Evolutionary conservation across 148 eudicot genomes (phyloP).

Genomic region (Polygonum aviculare): DNA sequence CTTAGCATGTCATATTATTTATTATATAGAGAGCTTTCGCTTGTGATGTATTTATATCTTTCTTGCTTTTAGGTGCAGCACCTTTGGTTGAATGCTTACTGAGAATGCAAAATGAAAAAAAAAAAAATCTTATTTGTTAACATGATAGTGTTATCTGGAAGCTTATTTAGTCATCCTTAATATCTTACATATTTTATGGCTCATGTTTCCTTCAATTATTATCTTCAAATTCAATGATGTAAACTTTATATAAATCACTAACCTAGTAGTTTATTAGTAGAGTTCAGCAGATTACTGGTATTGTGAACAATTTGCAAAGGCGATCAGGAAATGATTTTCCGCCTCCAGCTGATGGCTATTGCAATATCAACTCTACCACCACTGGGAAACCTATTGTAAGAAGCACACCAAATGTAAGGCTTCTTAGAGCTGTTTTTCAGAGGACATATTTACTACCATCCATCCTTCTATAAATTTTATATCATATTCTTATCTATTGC

Average conservation of each 20-base stretch:
- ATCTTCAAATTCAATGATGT: not conserved
- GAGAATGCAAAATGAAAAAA: not conserved
- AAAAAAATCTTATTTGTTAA: not conserved
- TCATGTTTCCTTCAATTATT: not conserved
- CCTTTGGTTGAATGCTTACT: not conserved
- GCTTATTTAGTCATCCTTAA: not conserved
- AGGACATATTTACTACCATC: not conserved
- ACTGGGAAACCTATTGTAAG: conserved; percentile 30
- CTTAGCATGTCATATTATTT: not conserved
- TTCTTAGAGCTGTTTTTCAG: not conserved
- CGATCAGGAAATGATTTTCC: conserved; percentile 72
- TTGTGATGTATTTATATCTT: not conserved
- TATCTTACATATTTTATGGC: not conserved
- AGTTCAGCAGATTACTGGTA: conserved; percentile 89
- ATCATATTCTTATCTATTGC: not conserved
- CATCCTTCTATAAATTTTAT: not conserved
- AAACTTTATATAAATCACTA: not conserved
- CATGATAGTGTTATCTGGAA: not conserved
- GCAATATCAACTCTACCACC: conserved; percentile 23
- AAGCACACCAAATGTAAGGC: conserved; percentile 46
- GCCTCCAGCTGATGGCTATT: conserved; percentile 56
- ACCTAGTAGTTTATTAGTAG: conserved; percentile 31
- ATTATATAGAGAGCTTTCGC: not conserved
- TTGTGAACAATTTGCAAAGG: conserved; percentile 44
- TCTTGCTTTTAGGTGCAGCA: not conserved